Conservation (phyloP, 306 rosid genomes). For the Cajanus cajan region DNA sequence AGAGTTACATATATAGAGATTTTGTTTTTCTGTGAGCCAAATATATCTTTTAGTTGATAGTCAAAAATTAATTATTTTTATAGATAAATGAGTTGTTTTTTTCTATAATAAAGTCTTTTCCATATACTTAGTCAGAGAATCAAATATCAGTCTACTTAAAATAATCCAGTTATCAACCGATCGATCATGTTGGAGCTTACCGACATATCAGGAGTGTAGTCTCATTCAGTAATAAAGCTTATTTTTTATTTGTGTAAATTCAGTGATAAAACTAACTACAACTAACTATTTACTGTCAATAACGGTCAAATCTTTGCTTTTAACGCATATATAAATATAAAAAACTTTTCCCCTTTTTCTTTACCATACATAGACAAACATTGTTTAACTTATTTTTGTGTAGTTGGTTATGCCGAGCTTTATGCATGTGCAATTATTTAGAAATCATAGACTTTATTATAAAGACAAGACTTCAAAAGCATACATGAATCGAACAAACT, state of each 20-base stretch:
- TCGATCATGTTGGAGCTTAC: too few relatives aligned
- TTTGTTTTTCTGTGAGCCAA: too few relatives aligned
- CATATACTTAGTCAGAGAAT: too few relatives aligned
- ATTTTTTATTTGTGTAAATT: too few relatives aligned
- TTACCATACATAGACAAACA: neutral
- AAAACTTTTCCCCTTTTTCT: neutral
- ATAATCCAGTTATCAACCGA: too few relatives aligned
- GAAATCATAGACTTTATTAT: neutral
- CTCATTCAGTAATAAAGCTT: neutral
- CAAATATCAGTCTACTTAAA: too few relatives aligned
- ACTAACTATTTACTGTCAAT: neutral
- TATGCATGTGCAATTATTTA: constrained; percentile 43
- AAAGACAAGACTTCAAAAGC: constrained; percentile 22
- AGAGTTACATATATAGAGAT: neutral
- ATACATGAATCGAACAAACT: constrained; percentile 11
- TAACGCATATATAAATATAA: neutral
- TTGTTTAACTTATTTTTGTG: neutral
- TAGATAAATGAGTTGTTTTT: too few relatives aligned
- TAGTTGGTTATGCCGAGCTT: neutral
- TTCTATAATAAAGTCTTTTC: too few relatives aligned
- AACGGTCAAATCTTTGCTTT: neutral
- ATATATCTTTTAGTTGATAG: too few relatives aligned
- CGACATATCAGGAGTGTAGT: neutral
- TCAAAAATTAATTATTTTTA: too few relatives aligned
- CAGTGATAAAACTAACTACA: neutral